Conservation (phyloP, 2,329 filamentous ascomycete genomes). For the Fusarium drepaniforme region DNA sequence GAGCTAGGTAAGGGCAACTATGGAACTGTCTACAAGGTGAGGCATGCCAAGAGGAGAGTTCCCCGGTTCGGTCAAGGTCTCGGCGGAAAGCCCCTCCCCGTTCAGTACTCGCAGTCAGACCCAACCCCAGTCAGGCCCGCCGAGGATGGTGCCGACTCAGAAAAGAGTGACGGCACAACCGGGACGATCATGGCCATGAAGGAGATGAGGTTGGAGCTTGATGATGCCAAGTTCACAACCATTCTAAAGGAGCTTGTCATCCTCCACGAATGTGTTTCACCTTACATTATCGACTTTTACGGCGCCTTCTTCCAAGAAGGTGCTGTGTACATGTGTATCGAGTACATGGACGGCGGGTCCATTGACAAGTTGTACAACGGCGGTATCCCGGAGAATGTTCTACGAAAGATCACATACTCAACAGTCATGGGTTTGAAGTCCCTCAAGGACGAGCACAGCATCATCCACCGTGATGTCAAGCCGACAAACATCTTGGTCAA, state of each 20-base stretch:
- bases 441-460: conserved; percentile 98
- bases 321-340: conserved; percentile 98
- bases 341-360: conserved; percentile 98
- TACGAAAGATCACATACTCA: conserved; percentile 90
- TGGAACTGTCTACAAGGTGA: conserved; percentile 96
- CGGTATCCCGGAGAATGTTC: conserved; percentile 88
- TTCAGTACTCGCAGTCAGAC: conserved; percentile 54
- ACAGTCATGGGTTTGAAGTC: conserved; percentile 93
- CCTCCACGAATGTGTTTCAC: conserved; percentile 92
- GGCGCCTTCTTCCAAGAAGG: conserved; percentile 99
- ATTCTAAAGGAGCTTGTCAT: conserved; percentile 99
- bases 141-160: conserved; percentile 45
- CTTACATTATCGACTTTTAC: conserved; percentile 99
- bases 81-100: conserved; percentile 58
- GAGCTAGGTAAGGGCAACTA: conserved; percentile 99
- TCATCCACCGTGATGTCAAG: conserved; percentile 98
- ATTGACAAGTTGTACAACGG: conserved; percentile 96
- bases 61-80: conserved; percentile 72
- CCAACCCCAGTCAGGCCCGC: conserved; percentile 47
- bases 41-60: conserved; percentile 77
- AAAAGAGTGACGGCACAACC: conserved; percentile 60
- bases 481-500: conserved; percentile 99
- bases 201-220: conserved; percentile 93
- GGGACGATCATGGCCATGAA: conserved; percentile 99
- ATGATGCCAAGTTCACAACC: conserved; percentile 95